Conservation (phyloP, 2,329 filamentous ascomycete genomes). For the Pseudogymnoascus sp. region DNA sequence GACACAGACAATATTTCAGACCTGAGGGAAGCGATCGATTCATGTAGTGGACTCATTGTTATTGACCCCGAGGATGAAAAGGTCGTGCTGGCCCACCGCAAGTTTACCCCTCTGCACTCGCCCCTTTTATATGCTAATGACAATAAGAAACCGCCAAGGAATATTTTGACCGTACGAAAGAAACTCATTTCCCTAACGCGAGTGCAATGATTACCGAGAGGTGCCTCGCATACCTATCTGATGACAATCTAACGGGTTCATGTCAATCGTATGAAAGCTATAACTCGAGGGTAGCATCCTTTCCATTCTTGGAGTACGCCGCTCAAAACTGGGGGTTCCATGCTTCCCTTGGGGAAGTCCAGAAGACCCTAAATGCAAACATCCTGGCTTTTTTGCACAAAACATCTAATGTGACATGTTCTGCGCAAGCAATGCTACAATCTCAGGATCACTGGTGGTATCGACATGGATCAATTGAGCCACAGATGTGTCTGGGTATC, state of each 20-base stretch:
- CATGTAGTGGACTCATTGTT: neutral
- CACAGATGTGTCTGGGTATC: neutral
- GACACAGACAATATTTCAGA: conserved; percentile 1
- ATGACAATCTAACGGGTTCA: neutral
- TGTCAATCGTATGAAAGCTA: neutral
- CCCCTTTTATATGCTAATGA: neutral
- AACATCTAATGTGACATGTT: neutral
- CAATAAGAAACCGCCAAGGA: neutral
- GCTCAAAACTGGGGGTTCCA: neutral
- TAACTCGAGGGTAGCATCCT: neutral
- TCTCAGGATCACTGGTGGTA: neutral
- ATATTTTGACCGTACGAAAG: neutral
- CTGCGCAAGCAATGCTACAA: neutral
- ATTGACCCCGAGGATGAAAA: neutral
- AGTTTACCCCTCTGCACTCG: neutral
- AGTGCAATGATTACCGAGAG: neutral
- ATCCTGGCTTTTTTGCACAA: neutral
- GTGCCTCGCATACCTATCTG: neutral
- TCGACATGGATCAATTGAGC: neutral
- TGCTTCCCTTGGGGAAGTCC: neutral
- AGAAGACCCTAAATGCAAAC: neutral
- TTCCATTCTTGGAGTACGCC: neutral
- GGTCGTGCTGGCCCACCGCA: neutral
- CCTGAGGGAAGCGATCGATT: neutral
- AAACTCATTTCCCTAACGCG: neutral